These are phyloP conservation scores for Termitomyces sp. DNA, from an alignment of 768 basidiomycete genomes.

Conservation along the genomic window DNA sequence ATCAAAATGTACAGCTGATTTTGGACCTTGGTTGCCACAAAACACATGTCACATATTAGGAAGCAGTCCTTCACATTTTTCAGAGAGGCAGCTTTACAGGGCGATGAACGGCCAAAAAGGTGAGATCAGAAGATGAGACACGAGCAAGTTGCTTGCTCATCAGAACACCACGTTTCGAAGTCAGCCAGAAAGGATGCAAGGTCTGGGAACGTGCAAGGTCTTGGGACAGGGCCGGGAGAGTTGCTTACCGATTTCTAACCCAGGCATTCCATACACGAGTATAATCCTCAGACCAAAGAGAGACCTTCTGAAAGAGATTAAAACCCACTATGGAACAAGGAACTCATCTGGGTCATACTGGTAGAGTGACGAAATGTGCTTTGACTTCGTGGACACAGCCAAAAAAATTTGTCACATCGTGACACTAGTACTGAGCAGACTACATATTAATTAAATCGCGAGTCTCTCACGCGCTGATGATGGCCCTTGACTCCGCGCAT, in stretches of 20 bases:
- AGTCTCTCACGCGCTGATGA: conserved; percentile 7
- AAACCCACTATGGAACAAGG: not conserved
- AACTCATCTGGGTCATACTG: no score
- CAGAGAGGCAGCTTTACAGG: not conserved
- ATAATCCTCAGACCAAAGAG: not conserved
- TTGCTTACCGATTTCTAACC: not conserved
- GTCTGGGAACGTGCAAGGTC: not conserved
- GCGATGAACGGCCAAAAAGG: not conserved
- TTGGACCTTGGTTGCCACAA: no score
- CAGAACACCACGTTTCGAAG: not conserved
- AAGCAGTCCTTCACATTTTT: not conserved
- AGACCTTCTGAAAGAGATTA: not conserved
- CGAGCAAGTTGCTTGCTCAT: not conserved
- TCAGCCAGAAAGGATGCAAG: not conserved
- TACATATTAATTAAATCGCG: not conserved
- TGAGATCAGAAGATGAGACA: not conserved
- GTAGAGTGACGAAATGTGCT: no score
- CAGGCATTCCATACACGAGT: not conserved
- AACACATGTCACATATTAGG: no score
- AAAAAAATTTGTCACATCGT: not conserved
- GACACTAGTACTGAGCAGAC: no score
- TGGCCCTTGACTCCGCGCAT: conserved; percentile 5
- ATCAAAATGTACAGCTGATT: not conserved
- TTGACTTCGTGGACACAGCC: no score
- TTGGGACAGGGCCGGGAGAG: not conserved